A percentile compares a stretch with the other conserved stretches of the same genome.
Evolutionary conservation across 805 yeast genomes (phyloP).

Genomic region (Suhomyces faveliae): DNA sequence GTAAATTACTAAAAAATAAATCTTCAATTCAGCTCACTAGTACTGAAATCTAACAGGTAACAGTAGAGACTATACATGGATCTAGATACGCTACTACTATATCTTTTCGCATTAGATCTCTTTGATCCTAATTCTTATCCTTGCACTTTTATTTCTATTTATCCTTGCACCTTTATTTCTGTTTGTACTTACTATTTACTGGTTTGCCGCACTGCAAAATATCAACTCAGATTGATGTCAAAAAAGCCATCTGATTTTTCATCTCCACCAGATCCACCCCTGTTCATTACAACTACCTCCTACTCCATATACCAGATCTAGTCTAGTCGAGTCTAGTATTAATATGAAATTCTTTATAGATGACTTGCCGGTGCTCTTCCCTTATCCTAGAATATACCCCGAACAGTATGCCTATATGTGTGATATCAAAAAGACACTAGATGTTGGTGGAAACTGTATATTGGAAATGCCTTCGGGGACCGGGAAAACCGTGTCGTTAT

Average conservation of each 20-base stretch:
- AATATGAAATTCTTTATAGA: conserved; percentile 80
- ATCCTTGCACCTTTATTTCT: too few relatives aligned
- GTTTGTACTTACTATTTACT: too few relatives aligned
- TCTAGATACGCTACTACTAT: too few relatives aligned
- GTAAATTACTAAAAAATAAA: too few relatives aligned
- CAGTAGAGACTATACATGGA: too few relatives aligned
- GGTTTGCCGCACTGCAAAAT: neutral
- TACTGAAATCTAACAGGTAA: too few relatives aligned
- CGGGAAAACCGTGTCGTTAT: conserved; percentile 90
- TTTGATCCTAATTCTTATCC: too few relatives aligned
- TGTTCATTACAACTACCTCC: neutral
- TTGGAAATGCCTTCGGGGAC: conserved; percentile 99
- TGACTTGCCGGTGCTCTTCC: conserved; percentile 92
- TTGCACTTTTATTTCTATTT: too few relatives aligned
- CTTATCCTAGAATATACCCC: conserved; percentile 95
- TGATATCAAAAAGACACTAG: conserved; percentile 88
- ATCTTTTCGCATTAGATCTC: too few relatives aligned
- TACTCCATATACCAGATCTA: neutral
- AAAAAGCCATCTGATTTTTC: neutral
- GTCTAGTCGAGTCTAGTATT: too few relatives aligned
- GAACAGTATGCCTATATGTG: conserved; percentile 98
- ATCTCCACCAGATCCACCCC: neutral
- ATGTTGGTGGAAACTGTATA: conserved; percentile 95
- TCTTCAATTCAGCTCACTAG: too few relatives aligned
- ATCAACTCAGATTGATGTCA: neutral